Evolutionary conservation across 192 early-diverging fungal species (phyloP).

Genomic region (Dissophora ornata): DNA sequence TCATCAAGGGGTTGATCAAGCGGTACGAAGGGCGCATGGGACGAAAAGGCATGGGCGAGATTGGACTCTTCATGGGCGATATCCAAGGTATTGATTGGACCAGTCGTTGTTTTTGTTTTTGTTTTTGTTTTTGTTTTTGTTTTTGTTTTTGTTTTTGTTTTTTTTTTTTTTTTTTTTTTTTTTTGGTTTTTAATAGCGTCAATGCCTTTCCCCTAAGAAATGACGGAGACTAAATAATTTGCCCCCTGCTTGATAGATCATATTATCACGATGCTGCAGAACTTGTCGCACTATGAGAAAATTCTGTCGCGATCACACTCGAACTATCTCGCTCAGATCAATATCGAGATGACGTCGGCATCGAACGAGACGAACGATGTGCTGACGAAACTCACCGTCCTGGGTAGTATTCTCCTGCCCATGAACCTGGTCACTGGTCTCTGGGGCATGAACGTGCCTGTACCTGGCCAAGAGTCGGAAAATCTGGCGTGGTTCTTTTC

Average conservation of each 20-base stretch:
- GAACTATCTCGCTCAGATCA: conserved; percentile 81
- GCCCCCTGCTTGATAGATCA: no score
- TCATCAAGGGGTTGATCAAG: conserved; percentile 67
- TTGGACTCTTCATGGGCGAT: conserved; percentile 80
- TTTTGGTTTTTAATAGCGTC: no score
- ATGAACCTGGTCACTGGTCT: conserved; percentile 87
- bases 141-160: no score
- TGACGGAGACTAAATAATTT: no score
- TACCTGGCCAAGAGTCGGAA: conserved; percentile 67
- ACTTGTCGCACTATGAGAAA: conserved; percentile 79
- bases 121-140: no score
- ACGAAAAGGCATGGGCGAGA: conserved; percentile 63
- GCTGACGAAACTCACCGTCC: conserved; percentile 86
- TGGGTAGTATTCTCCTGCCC: conserved; percentile 91
- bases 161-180: neutral
- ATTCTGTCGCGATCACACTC: conserved; percentile 77
- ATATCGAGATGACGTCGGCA: conserved; percentile 78
- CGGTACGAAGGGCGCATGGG: conserved; percentile 60
- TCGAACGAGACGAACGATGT: conserved; percentile 89
- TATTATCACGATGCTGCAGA: conserved; percentile 82
- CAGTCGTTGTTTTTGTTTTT: conserved; percentile 14
- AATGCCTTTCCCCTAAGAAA: no score
- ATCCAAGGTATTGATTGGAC: conserved; percentile 73
- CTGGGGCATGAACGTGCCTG: conserved; percentile 74
- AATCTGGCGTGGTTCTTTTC: conserved; percentile 67